Evolutionary conservation across 805 yeast genomes (phyloP), one percentile per base, ranked within the genome.

Genomic region (Metschnikowia kunwiensis): DNA sequence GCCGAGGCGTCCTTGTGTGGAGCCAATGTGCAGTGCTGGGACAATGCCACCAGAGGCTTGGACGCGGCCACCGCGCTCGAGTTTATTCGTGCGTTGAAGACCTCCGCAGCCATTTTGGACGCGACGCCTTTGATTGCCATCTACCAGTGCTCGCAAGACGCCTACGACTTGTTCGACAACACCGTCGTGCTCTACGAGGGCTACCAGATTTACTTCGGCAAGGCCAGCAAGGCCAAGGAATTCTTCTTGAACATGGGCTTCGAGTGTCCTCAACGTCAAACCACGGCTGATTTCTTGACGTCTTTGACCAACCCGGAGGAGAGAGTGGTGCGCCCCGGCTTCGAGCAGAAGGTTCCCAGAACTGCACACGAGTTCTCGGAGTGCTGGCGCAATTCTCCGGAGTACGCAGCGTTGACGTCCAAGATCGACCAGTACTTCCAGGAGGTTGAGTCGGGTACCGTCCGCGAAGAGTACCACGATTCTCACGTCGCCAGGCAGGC

Each of bases 11-110:
- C 75, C 49, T 68, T 74, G 21, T 63, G 73, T 51, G 66, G 74
- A 36, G 74, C 77, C 24, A 45, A 47, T 17, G 39, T 72, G 14
- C 77, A 68, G 46, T 77, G 82, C 44, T 79, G 80, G 75, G 86
- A 79, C 61, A 80, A 79, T 49, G 80, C 84, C 16, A 80, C 86
- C 12, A 70, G 85, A 59, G 86, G 86, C 57, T 65, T 79, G 47
- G 86, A 79, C 60, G 74, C 85, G 7, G 78, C 85, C 11, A 79
- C 85, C 13, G 86, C 86, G 11, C 66, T 80, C 41, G 86, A 80
- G 58, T 80, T 75, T 44, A 72, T 75, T 17, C 72, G 76, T 51
- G 75, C 82, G 18, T 65, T 80, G 42, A 74, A 79, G 60, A 69
- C 80, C 2, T 70, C 77, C 8, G 78, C 85, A 2, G 60, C 53